Percentiles rank a stretch among this genome's conserved stretches.
phyloP scores from a whole-genome alignment of 176 grass and related monocot genomes.

The Raddia guianensis region DNA sequence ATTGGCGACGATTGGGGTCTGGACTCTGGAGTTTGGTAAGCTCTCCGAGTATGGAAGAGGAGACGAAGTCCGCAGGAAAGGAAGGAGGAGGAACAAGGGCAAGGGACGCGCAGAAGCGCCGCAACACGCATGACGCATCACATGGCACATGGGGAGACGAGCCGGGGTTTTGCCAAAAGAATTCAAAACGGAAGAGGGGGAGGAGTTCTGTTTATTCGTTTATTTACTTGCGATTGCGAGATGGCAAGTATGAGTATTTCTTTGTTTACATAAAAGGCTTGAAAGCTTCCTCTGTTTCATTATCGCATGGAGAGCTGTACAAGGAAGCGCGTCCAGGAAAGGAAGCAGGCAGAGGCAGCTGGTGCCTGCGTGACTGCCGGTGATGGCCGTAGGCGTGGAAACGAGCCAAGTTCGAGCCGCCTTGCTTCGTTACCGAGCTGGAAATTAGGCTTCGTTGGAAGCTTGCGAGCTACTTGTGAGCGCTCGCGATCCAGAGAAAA shows the following conservation, averaged over 20 bases:
- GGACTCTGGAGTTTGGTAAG: neutral
- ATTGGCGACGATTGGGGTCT: no score
- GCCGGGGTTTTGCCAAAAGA: neutral
- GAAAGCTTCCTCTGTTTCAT: neutral
- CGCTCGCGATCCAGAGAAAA: no score
- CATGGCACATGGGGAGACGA: slow-evolving; percentile 28
- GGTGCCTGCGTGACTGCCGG: neutral
- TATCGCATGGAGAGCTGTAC: neutral
- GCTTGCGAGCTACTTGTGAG: no score
- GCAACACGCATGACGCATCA: slow-evolving; percentile 15
- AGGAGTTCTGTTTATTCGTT: neutral
- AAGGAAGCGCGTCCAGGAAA: slow-evolving; percentile 12
- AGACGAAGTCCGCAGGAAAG: slow-evolving; percentile 45
- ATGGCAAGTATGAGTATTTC: neutral
- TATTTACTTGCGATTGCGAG: no score
- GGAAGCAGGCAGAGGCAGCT: neutral
- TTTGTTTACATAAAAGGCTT: neutral
- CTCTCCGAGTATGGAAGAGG: slow-evolving; percentile 7
- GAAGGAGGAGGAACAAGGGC: neutral
- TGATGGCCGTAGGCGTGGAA: no score
- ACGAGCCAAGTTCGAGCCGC: no score
- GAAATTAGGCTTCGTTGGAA: no score
- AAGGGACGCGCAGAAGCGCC: neutral
- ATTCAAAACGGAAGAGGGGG: slow-evolving; percentile 20
- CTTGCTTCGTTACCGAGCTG: no score